Conservation (phyloP, 345 rosid genomes). For the Gossypium herbaceum region DNA sequence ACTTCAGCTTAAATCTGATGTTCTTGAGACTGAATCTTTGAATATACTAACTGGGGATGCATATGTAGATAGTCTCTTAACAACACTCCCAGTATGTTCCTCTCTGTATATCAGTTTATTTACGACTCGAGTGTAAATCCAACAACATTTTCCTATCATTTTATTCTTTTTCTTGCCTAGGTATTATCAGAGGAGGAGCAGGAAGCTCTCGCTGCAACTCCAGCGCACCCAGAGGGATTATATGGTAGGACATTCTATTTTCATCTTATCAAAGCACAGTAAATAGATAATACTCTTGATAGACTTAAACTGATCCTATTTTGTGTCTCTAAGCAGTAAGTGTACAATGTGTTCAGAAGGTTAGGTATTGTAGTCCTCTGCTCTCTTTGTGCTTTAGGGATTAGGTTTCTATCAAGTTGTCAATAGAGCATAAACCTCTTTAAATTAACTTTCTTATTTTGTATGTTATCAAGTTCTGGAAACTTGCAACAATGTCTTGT, state of each 20-base stretch:
- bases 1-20: constrained; percentile 59
- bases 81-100: constrained; percentile 63
- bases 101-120: constrained; percentile 1
- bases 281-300: not conserved
- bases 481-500: not conserved
- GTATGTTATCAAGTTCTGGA: not conserved
- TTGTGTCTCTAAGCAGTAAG: not conserved
- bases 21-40: constrained; percentile 55
- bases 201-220: constrained; percentile 79
- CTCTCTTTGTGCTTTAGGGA: not conserved
- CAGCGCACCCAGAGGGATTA: constrained; percentile 85
- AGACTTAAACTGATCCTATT: not conserved
- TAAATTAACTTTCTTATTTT: not conserved
- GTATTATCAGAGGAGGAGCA: constrained; percentile 90
- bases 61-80: constrained; percentile 64
- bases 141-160: constrained; percentile 5
- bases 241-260: constrained; percentile 50
- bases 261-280: not conserved
- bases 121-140: not conserved
- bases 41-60: constrained; percentile 54
- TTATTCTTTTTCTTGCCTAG: constrained; percentile 32
- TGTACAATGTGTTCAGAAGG: not conserved
- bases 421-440: not conserved
- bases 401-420: not conserved
- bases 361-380: not conserved